These are phyloP conservation scores for Penicillium desertorum DNA, from an alignment of 495 filamentous ascomycete species.

Conservation along the genomic window DNA sequence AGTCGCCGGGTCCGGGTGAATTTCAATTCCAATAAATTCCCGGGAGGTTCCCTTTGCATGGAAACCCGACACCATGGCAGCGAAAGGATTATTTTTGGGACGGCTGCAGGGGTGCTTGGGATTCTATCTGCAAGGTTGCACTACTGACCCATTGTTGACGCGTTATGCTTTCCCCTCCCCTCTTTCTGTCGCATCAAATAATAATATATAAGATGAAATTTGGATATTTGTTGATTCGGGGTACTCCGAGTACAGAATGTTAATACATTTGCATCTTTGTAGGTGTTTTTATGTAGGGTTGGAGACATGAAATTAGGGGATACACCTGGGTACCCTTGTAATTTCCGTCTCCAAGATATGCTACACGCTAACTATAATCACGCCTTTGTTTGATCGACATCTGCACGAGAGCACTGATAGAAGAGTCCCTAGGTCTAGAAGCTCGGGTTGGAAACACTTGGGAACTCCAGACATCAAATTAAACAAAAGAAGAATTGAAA, in stretches of 20 bases:
- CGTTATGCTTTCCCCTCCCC: background rate
- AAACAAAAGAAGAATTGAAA: too few relatives aligned
- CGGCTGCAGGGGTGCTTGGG: slow-evolving; percentile 16
- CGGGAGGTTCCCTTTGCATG: slow-evolving; percentile 18
- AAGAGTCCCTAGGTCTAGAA: background rate
- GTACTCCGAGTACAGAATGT: slow-evolving; percentile 17
- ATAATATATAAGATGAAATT: background rate
- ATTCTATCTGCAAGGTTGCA: slow-evolving; percentile 4
- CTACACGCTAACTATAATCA: background rate
- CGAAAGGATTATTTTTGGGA: slow-evolving; percentile 14
- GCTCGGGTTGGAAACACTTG: background rate
- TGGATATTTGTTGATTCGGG: slow-evolving; percentile 1
- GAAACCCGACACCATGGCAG: slow-evolving; percentile 25
- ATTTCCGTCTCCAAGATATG: background rate
- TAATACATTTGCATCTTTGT: background rate
- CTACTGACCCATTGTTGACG: background rate
- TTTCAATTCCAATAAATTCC: slow-evolving; percentile 18
- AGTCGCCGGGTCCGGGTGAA: slow-evolving; percentile 25
- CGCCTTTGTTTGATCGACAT: background rate
- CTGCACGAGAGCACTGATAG: background rate
- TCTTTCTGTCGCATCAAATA: too few relatives aligned
- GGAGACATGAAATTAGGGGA: background rate
- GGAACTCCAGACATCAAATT: background rate
- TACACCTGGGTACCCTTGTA: background rate
- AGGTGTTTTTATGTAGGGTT: background rate